Evolutionary conservation across 257 asterid species (phyloP).

Genomic region (Nemophila menziesii): DNA sequence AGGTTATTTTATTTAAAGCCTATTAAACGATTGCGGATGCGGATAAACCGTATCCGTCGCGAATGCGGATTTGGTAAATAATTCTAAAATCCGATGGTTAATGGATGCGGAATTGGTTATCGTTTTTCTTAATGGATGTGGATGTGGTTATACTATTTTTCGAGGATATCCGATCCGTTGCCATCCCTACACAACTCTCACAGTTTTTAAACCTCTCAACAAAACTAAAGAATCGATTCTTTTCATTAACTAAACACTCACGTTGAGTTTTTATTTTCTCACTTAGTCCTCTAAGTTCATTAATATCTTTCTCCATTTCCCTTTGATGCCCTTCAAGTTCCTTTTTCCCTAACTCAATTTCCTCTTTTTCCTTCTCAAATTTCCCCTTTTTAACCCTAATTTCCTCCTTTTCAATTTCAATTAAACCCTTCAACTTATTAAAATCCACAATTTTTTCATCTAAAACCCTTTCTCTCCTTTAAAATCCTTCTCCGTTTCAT

Average conservation of each 20-base stretch:
- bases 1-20: no score
- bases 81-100: no score
- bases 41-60: no score
- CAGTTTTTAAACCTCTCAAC: constrained; percentile 49
- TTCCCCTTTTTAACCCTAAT: constrained; percentile 29
- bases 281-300: constrained; percentile 55
- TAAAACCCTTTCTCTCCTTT: constrained; percentile 41
- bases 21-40: no score
- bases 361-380: constrained; percentile 54
- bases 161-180: no score
- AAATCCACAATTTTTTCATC: no score
- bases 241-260: constrained; percentile 42
- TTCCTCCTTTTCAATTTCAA: constrained; percentile 32
- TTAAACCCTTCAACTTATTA: constrained; percentile 32
- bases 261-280: constrained; percentile 52
- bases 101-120: no score
- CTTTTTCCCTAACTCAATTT: constrained; percentile 29
- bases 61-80: no score
- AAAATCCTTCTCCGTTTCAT: constrained; percentile 41
- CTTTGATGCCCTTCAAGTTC: constrained; percentile 56
- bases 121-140: no score
- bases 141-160: no score
- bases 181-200: constrained; percentile 51
- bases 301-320: constrained; percentile 66
- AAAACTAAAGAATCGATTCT: constrained; percentile 37